A percentile compares a stretch with the other conserved stretches of the same genome.
These are phyloP conservation scores for Abrus pulchellus DNA, from an alignment of 306 rosid species.

Conservation along the genomic window DNA sequence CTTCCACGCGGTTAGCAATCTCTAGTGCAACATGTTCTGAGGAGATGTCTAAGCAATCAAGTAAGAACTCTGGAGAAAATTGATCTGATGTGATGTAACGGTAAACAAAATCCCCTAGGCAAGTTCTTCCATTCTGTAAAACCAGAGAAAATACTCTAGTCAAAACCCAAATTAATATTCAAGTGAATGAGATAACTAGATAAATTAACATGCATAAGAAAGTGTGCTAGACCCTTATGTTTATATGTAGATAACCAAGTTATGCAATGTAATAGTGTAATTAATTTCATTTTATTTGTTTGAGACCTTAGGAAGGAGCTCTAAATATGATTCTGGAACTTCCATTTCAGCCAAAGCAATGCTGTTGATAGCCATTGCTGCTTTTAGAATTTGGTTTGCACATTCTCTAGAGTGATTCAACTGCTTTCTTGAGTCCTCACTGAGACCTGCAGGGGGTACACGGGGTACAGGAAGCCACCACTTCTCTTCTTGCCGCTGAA, in stretches of 20 bases:
- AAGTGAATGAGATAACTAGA: slow-evolving; percentile 26
- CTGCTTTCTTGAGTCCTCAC: slow-evolving; percentile 78
- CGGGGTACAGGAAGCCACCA: slow-evolving; percentile 99
- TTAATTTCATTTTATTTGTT: not conserved
- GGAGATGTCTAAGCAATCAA: slow-evolving; percentile 91
- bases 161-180: slow-evolving; percentile 22
- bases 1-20: slow-evolving; percentile 91
- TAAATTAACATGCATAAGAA: not conserved
- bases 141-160: not conserved
- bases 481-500: slow-evolving; percentile 93
- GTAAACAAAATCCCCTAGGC: slow-evolving; percentile 86
- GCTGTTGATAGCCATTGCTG: slow-evolving; percentile 89
- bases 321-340: slow-evolving; percentile 88
- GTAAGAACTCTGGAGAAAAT: slow-evolving; percentile 79
- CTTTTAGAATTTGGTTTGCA: slow-evolving; percentile 82
- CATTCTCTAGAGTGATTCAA: slow-evolving; percentile 84
- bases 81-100: slow-evolving; percentile 90
- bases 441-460: slow-evolving; percentile 80
- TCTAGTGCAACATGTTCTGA: slow-evolving; percentile 95
- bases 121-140: slow-evolving; percentile 88
- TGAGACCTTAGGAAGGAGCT: slow-evolving; percentile 82
- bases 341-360: slow-evolving; percentile 86
- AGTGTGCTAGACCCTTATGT: not conserved
- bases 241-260: slow-evolving; percentile 7
- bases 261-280: not conserved